Evolutionary conservation across 352 stramenopile species (phyloP).

Genomic region (Aphanomyces stellatus): DNA sequence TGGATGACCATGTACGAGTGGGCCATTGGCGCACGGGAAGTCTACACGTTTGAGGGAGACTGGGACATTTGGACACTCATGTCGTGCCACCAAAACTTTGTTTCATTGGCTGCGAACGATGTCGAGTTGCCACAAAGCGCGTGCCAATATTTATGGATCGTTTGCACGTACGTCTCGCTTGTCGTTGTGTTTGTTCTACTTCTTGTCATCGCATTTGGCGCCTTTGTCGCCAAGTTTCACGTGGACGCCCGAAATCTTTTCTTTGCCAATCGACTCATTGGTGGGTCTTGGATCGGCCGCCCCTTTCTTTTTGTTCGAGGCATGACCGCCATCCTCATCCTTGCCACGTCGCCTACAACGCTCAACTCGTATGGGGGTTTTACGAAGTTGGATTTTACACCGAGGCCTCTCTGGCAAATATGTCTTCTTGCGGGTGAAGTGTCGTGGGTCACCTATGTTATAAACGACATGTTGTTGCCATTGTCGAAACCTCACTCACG

Average conservation of each 20-base stretch:
- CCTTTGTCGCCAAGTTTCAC: background rate
- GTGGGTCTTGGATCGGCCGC: background rate
- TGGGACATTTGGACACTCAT: background rate
- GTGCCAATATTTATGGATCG: background rate
- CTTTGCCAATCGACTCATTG: background rate
- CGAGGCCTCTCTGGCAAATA: background rate
- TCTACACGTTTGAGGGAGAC: background rate
- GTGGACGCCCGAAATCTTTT: background rate
- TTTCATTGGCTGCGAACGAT: background rate
- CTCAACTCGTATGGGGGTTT: background rate
- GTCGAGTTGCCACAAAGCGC: background rate
- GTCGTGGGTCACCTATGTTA: constrained; percentile 5
- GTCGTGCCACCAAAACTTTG: background rate
- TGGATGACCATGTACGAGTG: background rate
- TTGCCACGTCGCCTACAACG: background rate
- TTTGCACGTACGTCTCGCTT: background rate
- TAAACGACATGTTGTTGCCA: background rate
- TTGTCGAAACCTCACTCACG: background rate
- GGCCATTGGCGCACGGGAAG: background rate
- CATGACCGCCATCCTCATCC: background rate
- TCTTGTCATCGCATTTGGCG: background rate
- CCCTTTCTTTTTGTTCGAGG: background rate
- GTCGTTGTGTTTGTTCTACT: background rate
- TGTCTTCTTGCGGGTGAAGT: background rate
- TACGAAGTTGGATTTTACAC: background rate